Conservation (phyloP, 768 basidiomycete genomes). For the Amanita muscaria region DNA sequence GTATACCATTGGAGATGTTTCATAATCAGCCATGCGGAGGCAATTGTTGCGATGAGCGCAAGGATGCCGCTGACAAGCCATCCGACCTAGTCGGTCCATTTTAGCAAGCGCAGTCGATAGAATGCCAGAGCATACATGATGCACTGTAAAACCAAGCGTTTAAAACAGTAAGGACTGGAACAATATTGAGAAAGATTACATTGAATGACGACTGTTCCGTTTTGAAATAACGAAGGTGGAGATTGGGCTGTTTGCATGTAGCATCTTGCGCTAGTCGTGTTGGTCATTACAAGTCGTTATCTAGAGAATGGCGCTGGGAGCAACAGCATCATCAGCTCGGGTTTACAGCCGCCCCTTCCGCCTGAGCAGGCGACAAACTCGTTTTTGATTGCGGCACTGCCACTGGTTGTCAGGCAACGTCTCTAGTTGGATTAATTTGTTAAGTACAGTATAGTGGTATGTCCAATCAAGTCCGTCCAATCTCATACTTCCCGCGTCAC, state of each 20-base stretch:
- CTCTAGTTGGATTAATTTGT: no score
- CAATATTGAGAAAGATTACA: slow-evolving; percentile 27
- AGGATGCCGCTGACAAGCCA: slow-evolving; percentile 61
- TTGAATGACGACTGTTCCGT: slow-evolving; percentile 54
- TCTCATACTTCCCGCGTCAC: slow-evolving; percentile 20
- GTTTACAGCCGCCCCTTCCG: no score
- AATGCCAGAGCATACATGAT: slow-evolving; percentile 37
- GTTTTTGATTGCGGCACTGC: no score
- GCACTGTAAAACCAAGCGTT: slow-evolving; percentile 25
- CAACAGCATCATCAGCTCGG: no score
- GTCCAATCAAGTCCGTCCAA: no score
- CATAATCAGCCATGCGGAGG: slow-evolving; percentile 68
- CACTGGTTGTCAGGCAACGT: no score
- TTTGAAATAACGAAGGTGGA: slow-evolving; percentile 50
- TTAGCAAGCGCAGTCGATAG: background rate
- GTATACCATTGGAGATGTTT: slow-evolving; percentile 70
- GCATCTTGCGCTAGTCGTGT: slow-evolving; percentile 18
- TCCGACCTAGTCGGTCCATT: slow-evolving; percentile 40
- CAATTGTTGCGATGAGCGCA: slow-evolving; percentile 41
- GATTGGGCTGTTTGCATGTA: slow-evolving; percentile 32
- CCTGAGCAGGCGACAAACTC: no score
- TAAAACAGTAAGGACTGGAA: background rate
- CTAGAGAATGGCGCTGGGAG: no score
- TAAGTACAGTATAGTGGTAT: no score
- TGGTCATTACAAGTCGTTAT: background rate